Evolutionary conservation across 768 basidiomycete genomes (phyloP), one percentile per base, ranked within the genome.

Genomic region (Paxillus involutus): DNA sequence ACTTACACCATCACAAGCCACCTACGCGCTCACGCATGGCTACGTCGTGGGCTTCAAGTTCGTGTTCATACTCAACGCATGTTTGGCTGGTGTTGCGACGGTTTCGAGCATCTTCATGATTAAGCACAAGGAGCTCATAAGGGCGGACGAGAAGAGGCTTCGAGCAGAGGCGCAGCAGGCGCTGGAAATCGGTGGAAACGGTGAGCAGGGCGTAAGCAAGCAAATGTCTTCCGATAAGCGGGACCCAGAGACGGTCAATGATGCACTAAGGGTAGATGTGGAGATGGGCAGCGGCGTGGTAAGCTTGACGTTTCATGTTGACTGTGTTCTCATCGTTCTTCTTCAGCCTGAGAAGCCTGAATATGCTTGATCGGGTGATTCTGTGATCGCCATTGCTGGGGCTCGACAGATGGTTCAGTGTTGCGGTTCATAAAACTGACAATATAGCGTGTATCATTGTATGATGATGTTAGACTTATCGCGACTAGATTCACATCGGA

Each of bases 21-120:
- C 53, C 2, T 67, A 71, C 17, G 77, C 83, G 44, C 70, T 87
- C 24, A 65, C 68, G 8, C 53, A 73, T 9, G 84, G 80, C 0
- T 84, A 82, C 68, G 81, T 77, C 21, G 65, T 63, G 16, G 88
- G 88, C 2, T 85, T 89, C 67, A 68, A 75, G 39, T 64, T 72
- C 4, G 72, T 88, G 3, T 90, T 88, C 68, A 74, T 84, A 37
- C 72, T 89, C 53, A 81, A 87, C 55, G 80, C 82, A 2, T 73
- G 74, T 2, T 65, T 86, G 30, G 77, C 82, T 6, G 80, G 76
- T 1, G 52, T 81, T 1, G 84, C 83, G 5, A 78, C 80, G n/a
- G 60, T 85, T 29, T 69, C 81, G 16, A 80, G 81, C 53, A 63
- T 85, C 12, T 56, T 81, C 44, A 79, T 88, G 75, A 85, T 86